Base-by-base conservation (phyloP, 768 basidiomycete species). In the Boletus sp. region DNA sequence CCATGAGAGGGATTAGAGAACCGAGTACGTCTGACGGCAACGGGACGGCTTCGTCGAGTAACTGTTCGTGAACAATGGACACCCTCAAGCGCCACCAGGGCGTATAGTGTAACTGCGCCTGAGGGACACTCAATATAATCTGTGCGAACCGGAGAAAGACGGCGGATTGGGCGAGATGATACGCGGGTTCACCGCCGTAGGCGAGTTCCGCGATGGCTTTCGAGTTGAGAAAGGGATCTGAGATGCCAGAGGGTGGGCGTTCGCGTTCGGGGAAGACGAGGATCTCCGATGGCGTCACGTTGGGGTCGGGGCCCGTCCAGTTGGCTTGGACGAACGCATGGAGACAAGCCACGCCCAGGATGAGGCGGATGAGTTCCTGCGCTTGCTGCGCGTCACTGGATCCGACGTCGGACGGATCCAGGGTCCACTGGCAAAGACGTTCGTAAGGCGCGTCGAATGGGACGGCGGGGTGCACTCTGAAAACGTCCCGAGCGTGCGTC, bases 281-380 rank as follows among this genome's bases (percentile, higher is more conserved):
- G 44, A 77, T 48, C 34, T 74, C 75, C 59, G 72, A 62, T 42
- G 79, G 66, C 57, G 71, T 70, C 57, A 94, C 69, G 55, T 83
- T 74, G 40, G 97, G 79, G 63, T 89, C 80, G 3, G 97, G 97
- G 6, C 97, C 97, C 0, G 95, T 98, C 93, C 94, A 99, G 71
- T 99, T 99, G 29, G 77, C 79, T 69, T 99, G 97, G 5, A 94
- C 77, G 74, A 95, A 99, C 0, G 90, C 83, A 59, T 97, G 93
- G 23, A 98, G 76, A 57, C 87, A 87, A 7, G 93, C 85, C 10
- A 96, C 78, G 0, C 83, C 92, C 10, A 93, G 58, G 11, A 82
- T 70, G 37, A 98, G 74, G 30, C 78, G 79, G 35, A 78, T 55
- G 21, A 87, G 62, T 67, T 89, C 88, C 37, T 71, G 72, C 40